These are phyloP conservation scores for Agaricus bisporus DNA, from an alignment of 768 basidiomycete genomes.

Conservation along the genomic window DNA sequence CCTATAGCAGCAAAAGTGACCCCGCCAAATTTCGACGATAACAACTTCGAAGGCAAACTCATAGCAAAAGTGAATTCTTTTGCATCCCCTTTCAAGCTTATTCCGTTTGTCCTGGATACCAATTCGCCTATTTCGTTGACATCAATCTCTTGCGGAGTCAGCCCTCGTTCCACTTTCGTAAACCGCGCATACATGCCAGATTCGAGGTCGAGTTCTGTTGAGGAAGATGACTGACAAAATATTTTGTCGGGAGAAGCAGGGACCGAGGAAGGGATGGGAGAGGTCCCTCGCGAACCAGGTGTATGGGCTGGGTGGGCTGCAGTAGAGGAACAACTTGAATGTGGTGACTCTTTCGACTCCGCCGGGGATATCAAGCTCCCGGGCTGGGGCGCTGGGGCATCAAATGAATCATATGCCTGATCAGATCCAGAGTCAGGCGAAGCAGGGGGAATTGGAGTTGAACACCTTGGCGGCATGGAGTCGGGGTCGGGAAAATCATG, in stretches of 20 bases:
- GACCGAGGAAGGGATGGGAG: neutral
- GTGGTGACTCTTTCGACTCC: neutral
- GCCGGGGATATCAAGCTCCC: neutral
- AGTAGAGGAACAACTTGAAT: neutral
- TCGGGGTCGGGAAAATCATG: slow-evolving; percentile 4
- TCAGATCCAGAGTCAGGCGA: neutral
- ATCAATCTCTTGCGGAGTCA: slow-evolving; percentile 13
- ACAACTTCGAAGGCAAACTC: slow-evolving; percentile 27
- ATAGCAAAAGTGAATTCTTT: slow-evolving; percentile 41
- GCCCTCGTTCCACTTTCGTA: neutral
- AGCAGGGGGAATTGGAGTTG: neutral
- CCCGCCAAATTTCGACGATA: neutral
- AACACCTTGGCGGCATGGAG: neutral
- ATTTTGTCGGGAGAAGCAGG: neutral
- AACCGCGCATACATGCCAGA: neutral
- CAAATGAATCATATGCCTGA: neutral
- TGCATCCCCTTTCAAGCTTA: slow-evolving; percentile 13
- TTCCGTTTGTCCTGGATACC: slow-evolving; percentile 12
- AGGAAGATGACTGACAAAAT: neutral
- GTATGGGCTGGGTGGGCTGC: neutral
- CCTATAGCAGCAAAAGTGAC: slow-evolving; percentile 5
- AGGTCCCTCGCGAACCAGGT: neutral
- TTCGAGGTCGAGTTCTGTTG: neutral
- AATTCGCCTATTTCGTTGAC: slow-evolving; percentile 14
- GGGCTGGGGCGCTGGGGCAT: neutral